phyloP scores from a whole-genome alignment of 2,329 filamentous ascomycete species.

The Paecilomyces variotii region DNA sequence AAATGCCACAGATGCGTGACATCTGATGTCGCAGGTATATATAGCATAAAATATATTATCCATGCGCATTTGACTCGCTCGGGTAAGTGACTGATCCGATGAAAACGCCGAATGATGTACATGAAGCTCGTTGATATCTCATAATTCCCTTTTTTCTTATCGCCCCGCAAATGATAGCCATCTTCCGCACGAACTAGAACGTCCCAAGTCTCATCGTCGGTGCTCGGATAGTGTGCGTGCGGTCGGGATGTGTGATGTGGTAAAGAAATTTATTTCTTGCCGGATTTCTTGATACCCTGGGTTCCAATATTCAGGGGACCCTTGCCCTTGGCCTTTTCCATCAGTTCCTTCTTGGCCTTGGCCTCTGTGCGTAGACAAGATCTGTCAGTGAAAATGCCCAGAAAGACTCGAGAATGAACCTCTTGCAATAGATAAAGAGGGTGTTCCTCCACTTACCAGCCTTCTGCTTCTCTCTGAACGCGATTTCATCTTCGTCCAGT shows the following conservation, averaged over 20 bases:
- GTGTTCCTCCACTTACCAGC: slow-evolving; percentile 54
- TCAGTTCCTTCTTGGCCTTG: slow-evolving; percentile 76
- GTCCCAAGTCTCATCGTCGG: not conserved
- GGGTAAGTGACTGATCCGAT: slow-evolving; percentile 8
- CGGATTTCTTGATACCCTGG: slow-evolving; percentile 96
- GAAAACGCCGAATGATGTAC: slow-evolving; percentile 6
- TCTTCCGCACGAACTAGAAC: not conserved
- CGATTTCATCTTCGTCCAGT: slow-evolving; percentile 77
- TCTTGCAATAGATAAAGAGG: not conserved
- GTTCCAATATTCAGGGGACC: slow-evolving; percentile 76
- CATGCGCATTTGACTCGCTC: slow-evolving; percentile 2
- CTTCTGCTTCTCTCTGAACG: slow-evolving; percentile 73
- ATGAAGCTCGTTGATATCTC: slow-evolving; percentile 15
- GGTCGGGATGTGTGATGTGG: not conserved
- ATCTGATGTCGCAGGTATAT: not conserved
- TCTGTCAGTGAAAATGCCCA: slow-evolving; percentile 1
- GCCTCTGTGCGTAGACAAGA: slow-evolving; percentile 48
- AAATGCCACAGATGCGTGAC: not conserved
- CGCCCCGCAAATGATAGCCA: not conserved
- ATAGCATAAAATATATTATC: slow-evolving; percentile 3
- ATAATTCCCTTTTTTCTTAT: slow-evolving; percentile 3
- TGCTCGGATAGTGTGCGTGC: not conserved
- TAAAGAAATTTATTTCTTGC: slow-evolving; percentile 67
- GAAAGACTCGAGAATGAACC: not conserved
- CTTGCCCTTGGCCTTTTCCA: slow-evolving; percentile 76